Percentiles rank a stretch among this genome's conserved stretches.
phyloP scores from a whole-genome alignment of 2,329 filamentous ascomycete genomes.

The Parascedosporium putredinis region DNA sequence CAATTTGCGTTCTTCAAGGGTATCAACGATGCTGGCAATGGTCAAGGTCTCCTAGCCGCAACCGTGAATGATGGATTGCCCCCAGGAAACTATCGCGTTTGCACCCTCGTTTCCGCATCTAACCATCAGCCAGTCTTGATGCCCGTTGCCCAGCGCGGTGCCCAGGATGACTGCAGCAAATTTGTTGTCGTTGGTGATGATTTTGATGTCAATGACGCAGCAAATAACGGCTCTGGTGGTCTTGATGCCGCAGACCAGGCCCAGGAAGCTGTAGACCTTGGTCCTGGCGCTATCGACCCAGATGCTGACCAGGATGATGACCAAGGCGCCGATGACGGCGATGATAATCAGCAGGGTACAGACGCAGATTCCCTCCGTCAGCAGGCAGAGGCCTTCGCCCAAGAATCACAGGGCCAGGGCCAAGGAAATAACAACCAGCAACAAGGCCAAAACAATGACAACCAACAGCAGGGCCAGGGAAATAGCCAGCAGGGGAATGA shows the following conservation, averaged over 20 bases:
- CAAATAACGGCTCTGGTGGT: conserved; percentile 18
- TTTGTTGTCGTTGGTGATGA: conserved; percentile 25
- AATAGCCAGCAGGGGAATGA: conserved; percentile 9
- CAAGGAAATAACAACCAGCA: conserved; percentile 7
- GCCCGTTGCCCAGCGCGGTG: conserved; percentile 32
- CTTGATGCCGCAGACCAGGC: conserved; percentile 12
- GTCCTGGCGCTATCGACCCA: conserved; percentile 14
- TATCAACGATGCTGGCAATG: conserved; percentile 29
- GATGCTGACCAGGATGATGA: conserved; percentile 8
- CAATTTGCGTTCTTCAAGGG: conserved; percentile 30
- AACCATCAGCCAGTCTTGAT: conserved; percentile 35
- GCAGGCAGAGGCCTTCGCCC: conserved; percentile 7
- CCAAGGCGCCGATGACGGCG: conserved; percentile 9
- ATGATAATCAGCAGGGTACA: conserved; percentile 7
- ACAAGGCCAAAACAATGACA: conserved; percentile 9
- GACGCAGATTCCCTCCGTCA: neutral
- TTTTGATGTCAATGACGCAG: conserved; percentile 16
- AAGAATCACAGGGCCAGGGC: conserved; percentile 5
- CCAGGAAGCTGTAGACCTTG: conserved; percentile 16
- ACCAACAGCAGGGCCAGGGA: conserved; percentile 9
- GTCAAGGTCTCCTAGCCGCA: conserved; percentile 24
- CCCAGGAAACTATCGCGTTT: conserved; percentile 31
- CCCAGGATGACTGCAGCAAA: conserved; percentile 34
- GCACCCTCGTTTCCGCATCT: conserved; percentile 28
- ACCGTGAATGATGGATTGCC: conserved; percentile 27